phyloP scores from a whole-genome alignment of 1,139 yeast genomes.

The Debaryomyces singareniensis region DNA sequence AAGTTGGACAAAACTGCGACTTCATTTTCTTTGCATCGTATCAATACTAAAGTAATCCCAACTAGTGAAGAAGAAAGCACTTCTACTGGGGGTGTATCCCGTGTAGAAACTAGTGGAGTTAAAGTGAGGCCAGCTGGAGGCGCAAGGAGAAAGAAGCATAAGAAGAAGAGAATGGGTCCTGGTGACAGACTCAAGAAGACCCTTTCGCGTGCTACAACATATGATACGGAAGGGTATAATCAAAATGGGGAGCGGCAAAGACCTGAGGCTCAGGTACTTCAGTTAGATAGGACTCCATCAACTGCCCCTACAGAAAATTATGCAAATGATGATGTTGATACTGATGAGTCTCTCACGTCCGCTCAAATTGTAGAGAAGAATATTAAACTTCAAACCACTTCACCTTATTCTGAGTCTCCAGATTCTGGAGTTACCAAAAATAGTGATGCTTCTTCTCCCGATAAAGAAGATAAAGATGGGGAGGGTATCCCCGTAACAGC shows the following conservation, averaged over 20 bases:
- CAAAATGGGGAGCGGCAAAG: constrained; percentile 21
- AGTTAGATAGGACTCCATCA: constrained; percentile 29
- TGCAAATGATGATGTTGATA: constrained; percentile 1
- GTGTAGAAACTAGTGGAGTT: constrained; percentile 59
- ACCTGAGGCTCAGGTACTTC: constrained; percentile 38
- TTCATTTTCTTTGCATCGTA: constrained; percentile 73
- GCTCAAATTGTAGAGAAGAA: background rate
- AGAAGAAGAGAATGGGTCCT: constrained; percentile 30
- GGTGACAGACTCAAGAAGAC: constrained; percentile 23
- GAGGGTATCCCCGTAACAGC: constrained; percentile 30
- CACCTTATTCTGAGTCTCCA: constrained; percentile 1
- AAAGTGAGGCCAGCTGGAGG: constrained; percentile 82
- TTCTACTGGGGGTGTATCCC: constrained; percentile 16
- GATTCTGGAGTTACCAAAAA: constrained; percentile 1
- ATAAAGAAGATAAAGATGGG: constrained; percentile 2
- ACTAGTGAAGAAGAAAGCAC: constrained; percentile 11
- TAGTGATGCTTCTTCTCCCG: background rate
- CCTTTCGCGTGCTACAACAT: constrained; percentile 19
- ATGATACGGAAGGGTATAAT: constrained; percentile 16
- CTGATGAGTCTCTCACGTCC: constrained; percentile 1
- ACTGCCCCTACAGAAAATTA: constrained; percentile 2
- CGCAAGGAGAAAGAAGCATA: constrained; percentile 43
- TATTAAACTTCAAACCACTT: background rate
- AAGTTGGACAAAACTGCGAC: constrained; percentile 65
- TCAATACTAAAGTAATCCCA: constrained; percentile 51